A percentile compares a stretch with the other conserved stretches of the same genome.
These are phyloP conservation scores for Microcyclosporella mali DNA, from an alignment of 2,329 filamentous ascomycete species.

Conservation along the genomic window DNA sequence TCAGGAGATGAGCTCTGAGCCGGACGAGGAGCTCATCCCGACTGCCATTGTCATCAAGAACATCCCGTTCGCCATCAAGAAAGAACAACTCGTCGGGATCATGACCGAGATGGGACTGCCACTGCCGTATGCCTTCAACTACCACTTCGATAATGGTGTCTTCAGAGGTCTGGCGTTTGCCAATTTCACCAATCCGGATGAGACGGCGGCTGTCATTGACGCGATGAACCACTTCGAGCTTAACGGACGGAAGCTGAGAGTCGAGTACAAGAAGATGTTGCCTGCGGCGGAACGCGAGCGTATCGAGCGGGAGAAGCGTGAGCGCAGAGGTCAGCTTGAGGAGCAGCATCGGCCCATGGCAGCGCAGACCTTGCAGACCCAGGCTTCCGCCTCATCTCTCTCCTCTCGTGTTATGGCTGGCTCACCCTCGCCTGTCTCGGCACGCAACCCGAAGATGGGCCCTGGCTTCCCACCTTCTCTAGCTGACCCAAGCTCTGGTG, in stretches of 20 bases:
- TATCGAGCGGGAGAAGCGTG: slow-evolving; percentile 94
- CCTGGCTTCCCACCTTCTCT: slow-evolving; percentile 26
- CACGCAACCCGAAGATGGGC: slow-evolving; percentile 42
- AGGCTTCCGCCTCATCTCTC: slow-evolving; percentile 79
- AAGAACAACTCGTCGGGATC: slow-evolving; percentile 84
- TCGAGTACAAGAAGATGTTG: slow-evolving; percentile 99
- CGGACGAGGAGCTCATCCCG: slow-evolving; percentile 84
- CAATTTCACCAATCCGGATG: slow-evolving; percentile 93
- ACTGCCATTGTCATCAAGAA: slow-evolving; percentile 99
- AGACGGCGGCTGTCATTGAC: slow-evolving; percentile 88
- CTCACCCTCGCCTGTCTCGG: slow-evolving; percentile 62
- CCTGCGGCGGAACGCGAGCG: slow-evolving; percentile 89
- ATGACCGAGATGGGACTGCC: slow-evolving; percentile 94
- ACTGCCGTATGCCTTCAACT: slow-evolving; percentile 97
- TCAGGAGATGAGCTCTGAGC: slow-evolving; percentile 45
- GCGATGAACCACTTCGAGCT: slow-evolving; percentile 93
- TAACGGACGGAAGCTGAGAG: slow-evolving; percentile 85
- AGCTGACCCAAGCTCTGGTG: slow-evolving; percentile 17
- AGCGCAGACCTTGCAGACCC: slow-evolving; percentile 64
- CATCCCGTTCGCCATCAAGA: slow-evolving; percentile 96
- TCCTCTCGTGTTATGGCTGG: slow-evolving; percentile 52
- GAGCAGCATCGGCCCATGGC: slow-evolving; percentile 82
- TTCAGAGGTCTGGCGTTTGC: slow-evolving; percentile 95
- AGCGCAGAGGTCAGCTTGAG: slow-evolving; percentile 90
- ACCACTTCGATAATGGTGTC: slow-evolving; percentile 97